Conservation (phyloP, 306 rosid genomes). For the Cicer pinnatifidum region DNA sequence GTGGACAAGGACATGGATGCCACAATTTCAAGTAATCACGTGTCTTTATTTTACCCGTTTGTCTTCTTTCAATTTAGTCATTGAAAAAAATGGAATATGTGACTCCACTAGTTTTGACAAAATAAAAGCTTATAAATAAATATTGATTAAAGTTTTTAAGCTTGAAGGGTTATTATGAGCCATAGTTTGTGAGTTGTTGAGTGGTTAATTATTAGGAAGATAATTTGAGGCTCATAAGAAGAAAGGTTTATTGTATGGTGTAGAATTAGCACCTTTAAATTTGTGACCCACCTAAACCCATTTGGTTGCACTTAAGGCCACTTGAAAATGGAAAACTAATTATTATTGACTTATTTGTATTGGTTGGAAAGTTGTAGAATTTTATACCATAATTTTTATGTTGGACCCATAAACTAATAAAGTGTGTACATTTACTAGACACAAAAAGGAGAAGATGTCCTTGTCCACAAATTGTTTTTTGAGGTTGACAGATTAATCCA, state of each 20-base stretch:
- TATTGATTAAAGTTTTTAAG: slow-evolving; percentile 32
- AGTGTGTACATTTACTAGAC: slow-evolving; percentile 30
- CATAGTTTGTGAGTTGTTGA: slow-evolving; percentile 54
- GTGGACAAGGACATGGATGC: slow-evolving; percentile 51
- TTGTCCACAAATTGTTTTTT: slow-evolving; percentile 56
- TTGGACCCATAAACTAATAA: slow-evolving; percentile 37
- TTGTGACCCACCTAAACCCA: slow-evolving; percentile 53
- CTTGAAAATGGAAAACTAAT: slow-evolving; percentile 30
- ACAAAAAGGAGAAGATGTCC: slow-evolving; percentile 41
- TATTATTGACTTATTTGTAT: slow-evolving; percentile 48
- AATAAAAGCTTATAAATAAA: slow-evolving; percentile 28
- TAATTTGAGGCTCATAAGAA: slow-evolving; percentile 46
- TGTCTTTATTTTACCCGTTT: slow-evolving; percentile 38
- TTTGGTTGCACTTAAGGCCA: slow-evolving; percentile 49
- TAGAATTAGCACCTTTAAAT: slow-evolving; percentile 54
- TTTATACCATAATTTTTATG: slow-evolving; percentile 20
- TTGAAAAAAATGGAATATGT: slow-evolving; percentile 31
- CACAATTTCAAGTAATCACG: slow-evolving; percentile 51
- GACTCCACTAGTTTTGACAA: slow-evolving; percentile 55
- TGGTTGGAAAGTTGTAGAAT: slow-evolving; percentile 35
- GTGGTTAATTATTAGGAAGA: slow-evolving; percentile 50
- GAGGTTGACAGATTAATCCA: slow-evolving; percentile 45
- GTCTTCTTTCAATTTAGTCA: slow-evolving; percentile 36
- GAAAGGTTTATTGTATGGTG: slow-evolving; percentile 59
- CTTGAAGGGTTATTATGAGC: slow-evolving; percentile 48